Conservation (phyloP, 257 asterid species). For the Lavandula angustifolia region DNA sequence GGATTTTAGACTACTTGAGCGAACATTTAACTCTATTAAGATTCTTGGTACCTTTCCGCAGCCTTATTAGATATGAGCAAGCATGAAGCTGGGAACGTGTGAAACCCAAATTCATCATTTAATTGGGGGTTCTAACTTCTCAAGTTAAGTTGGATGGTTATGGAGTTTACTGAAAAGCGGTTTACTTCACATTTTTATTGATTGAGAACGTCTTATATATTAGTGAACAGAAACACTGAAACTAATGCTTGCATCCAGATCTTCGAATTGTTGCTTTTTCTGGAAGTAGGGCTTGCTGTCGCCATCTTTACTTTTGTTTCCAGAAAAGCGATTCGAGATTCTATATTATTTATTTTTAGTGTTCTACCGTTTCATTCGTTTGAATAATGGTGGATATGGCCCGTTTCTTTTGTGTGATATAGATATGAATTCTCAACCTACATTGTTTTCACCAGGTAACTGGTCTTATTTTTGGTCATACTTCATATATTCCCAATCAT, state of each 20-base stretch:
- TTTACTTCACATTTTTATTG: not conserved
- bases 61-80: not conserved
- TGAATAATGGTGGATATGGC: slow-evolving; percentile 18
- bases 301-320: slow-evolving; percentile 24
- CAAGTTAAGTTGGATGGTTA: not conserved
- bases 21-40: not conserved
- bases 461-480: not conserved
- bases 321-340: slow-evolving; percentile 4
- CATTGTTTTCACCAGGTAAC: not conserved
- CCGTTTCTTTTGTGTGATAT: slow-evolving; percentile 11
- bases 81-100: slow-evolving; percentile 5
- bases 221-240: too few species aligned
- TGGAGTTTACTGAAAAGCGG: not conserved
- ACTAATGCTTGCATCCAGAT: too few species aligned
- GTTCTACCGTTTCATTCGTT: slow-evolving; percentile 3
- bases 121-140: slow-evolving; percentile 1
- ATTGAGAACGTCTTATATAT: slow-evolving; percentile 3
- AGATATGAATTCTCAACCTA: slow-evolving; percentile 4
- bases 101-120: slow-evolving; percentile 4
- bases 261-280: not conserved
- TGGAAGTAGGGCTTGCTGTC: slow-evolving; percentile 18
- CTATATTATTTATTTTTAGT: slow-evolving; percentile 19
- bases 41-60: not conserved
- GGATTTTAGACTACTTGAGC: slow-evolving; percentile 20
- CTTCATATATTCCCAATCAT: slow-evolving; percentile 35